These are phyloP conservation scores for Gillenia trifoliata DNA, from an alignment of 306 rosid species.

Conservation along the genomic window DNA sequence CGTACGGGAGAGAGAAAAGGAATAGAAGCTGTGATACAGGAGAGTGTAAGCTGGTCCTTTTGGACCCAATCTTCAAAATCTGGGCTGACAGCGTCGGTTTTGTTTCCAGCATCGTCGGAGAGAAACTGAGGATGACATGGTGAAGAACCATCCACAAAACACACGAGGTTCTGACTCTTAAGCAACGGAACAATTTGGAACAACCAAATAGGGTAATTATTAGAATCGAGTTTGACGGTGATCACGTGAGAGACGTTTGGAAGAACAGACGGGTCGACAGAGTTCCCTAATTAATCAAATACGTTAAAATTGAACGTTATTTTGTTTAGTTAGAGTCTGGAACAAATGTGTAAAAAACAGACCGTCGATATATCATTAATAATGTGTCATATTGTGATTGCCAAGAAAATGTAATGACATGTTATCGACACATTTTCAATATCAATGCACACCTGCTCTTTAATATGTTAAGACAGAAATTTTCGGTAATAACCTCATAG, in stretches of 20 bases:
- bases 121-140: too few species aligned
- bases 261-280: neutral
- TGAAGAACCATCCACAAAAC: neutral
- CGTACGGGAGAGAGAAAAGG: too few species aligned
- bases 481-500: too few species aligned
- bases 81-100: too few species aligned
- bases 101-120: too few species aligned
- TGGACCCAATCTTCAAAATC: neutral
- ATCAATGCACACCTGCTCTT: too few species aligned
- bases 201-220: neutral
- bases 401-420: neutral
- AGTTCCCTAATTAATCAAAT: too few species aligned
- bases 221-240: neutral
- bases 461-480: too few species aligned
- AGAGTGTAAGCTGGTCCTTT: neutral
- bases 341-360: too few species aligned
- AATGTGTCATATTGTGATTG: too few species aligned
- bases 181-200: neutral
- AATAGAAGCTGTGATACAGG: too few species aligned
- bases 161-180: neutral
- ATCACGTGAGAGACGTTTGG: neutral
- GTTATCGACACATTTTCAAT: neutral
- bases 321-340: neutral
- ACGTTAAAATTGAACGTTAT: too few species aligned
- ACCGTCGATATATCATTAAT: neutral